Conservation (phyloP, 768 basidiomycete genomes). For the Kwoniella botswanensis region DNA sequence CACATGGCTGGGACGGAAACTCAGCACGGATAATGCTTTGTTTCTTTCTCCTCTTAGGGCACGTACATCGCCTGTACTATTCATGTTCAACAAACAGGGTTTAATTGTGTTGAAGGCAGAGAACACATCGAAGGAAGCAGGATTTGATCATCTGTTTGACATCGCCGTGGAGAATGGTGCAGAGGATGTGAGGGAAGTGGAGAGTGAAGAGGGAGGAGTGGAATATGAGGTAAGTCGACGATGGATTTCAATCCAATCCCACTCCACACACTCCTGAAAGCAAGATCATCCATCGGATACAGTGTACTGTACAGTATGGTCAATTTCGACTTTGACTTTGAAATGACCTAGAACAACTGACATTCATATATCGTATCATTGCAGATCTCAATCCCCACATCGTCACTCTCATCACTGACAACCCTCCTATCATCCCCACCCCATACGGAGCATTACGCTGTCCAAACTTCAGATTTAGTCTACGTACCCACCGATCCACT, state of each 20-base stretch:
- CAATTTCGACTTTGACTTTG: too few relatives aligned
- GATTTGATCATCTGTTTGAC: conserved; percentile 54
- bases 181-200: conserved; percentile 50
- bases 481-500: conserved; percentile 45
- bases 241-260: too few relatives aligned
- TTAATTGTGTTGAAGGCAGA: conserved; percentile 37
- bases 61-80: conserved; percentile 49
- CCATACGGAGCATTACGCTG: conserved; percentile 18
- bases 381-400: conserved; percentile 32
- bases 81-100: conserved; percentile 54
- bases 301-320: too few relatives aligned
- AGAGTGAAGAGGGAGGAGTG: conserved; percentile 32
- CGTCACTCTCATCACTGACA: conserved; percentile 17
- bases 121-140: conserved; percentile 6
- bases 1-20: background rate
- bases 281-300: too few relatives aligned
- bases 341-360: too few relatives aligned
- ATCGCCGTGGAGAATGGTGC: conserved; percentile 52
- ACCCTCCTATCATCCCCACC: conserved; percentile 16
- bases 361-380: background rate
- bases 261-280: too few relatives aligned
- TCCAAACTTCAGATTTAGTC: conserved; percentile 47
- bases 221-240: conserved; percentile 39
- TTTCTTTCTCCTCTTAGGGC: conserved; percentile 26
- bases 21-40: background rate